These are phyloP conservation scores for Turnera subulata DNA, from an alignment of 345 rosid genomes.

Conservation along the genomic window DNA sequence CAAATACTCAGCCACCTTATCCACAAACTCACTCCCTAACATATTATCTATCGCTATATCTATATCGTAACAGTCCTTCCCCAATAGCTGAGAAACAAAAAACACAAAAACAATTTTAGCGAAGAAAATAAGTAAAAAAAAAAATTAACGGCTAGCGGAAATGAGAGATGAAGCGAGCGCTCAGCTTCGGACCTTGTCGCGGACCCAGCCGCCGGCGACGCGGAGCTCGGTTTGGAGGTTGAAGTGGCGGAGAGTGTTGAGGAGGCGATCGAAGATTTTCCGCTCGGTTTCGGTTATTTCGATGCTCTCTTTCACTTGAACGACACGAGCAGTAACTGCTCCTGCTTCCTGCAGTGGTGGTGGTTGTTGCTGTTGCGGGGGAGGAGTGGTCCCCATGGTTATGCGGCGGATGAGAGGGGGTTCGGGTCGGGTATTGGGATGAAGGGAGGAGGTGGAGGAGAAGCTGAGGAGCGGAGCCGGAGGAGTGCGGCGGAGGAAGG, in stretches of 20 bases:
- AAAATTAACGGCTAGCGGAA: too few species aligned
- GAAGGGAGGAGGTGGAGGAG: slow-evolving; percentile 23
- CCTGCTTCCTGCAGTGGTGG: slow-evolving; percentile 5
- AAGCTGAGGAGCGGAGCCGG: background rate
- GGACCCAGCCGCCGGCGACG: slow-evolving; percentile 99
- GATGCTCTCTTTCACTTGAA: slow-evolving; percentile 53
- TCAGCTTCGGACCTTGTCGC: slow-evolving; percentile 63
- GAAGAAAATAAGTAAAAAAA: background rate
- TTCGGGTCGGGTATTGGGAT: slow-evolving; percentile 1
- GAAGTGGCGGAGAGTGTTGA: slow-evolving; percentile 56
- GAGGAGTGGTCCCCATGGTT: slow-evolving; percentile 32
- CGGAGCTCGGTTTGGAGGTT: slow-evolving; percentile 72
- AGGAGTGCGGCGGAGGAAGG: background rate
- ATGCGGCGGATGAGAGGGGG: slow-evolving; percentile 9
- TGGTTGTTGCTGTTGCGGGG: slow-evolving; percentile 9
- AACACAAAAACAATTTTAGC: slow-evolving; percentile 20
- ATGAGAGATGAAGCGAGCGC: too few species aligned
- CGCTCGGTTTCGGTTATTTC: slow-evolving; percentile 59
- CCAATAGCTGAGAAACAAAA: slow-evolving; percentile 58
- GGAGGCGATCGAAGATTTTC: slow-evolving; percentile 66
- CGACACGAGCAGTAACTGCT: background rate
- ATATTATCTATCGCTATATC: slow-evolving; percentile 86
- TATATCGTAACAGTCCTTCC: slow-evolving; percentile 84
- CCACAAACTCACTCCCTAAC: slow-evolving; percentile 76
- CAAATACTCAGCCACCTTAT: slow-evolving; percentile 66